Conservation (phyloP, 1,139 yeast species). For the Blastobotrys elegans region DNA sequence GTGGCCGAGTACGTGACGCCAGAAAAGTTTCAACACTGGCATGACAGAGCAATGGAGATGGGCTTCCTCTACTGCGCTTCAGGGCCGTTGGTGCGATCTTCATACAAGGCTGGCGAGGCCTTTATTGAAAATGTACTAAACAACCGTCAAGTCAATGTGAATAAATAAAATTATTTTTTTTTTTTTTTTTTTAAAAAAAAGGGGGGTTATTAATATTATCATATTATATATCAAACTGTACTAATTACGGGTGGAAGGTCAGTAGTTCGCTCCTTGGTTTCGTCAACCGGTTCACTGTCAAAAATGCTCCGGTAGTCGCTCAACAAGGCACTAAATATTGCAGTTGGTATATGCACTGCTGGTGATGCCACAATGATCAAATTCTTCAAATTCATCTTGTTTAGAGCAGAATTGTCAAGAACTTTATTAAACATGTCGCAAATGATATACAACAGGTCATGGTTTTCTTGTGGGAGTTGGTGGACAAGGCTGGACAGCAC, state of each 20-base stretch:
- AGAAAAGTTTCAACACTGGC: conserved; percentile 92
- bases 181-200: too few species aligned
- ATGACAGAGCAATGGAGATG: conserved; percentile 75
- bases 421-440: conserved; percentile 65
- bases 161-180: conserved; percentile 1
- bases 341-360: conserved; percentile 66
- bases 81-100: conserved; percentile 94
- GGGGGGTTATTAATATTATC: neutral
- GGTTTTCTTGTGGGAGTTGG: conserved; percentile 46
- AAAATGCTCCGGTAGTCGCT: conserved; percentile 63
- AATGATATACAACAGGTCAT: conserved; percentile 58
- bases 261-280: neutral
- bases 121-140: conserved; percentile 90
- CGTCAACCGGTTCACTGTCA: conserved; percentile 30
- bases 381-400: conserved; percentile 80
- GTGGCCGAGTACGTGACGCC: conserved; percentile 96
- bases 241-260: conserved; percentile 3
- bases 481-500: conserved; percentile 34
- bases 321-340: conserved; percentile 57
- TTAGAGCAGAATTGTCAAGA: conserved; percentile 54
- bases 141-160: conserved; percentile 44
- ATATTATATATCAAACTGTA: too few species aligned
- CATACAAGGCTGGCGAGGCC: conserved; percentile 98
- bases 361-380: conserved; percentile 84
- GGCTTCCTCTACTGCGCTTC: conserved; percentile 96